Percentiles rank a stretch among this genome's conserved stretches.
Conservation (phyloP, 2,329 filamentous ascomycete genomes). For the Helicocarpus griseus region DNA sequence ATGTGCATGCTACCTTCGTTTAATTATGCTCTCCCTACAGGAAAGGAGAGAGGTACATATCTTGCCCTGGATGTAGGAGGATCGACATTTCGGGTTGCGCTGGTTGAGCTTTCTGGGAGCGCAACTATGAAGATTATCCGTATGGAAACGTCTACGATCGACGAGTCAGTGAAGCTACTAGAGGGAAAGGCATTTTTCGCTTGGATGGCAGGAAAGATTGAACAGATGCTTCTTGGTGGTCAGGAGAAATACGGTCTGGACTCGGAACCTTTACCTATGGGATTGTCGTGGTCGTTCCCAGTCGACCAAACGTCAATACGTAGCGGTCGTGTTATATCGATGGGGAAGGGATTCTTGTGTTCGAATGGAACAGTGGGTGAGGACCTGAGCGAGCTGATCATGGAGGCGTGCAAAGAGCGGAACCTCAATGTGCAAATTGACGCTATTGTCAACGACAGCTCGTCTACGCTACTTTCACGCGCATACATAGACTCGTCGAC, state of each 20-base stretch:
- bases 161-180: constrained; percentile 45
- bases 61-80: constrained; percentile 56
- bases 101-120: constrained; percentile 46
- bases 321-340: constrained; percentile 48
- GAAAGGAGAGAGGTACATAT: constrained; percentile 50
- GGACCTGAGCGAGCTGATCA: constrained; percentile 51
- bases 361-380: constrained; percentile 49
- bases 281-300: constrained; percentile 58
- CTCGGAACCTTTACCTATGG: constrained; percentile 42
- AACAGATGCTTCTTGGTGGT: constrained; percentile 40
- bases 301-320: constrained; percentile 54
- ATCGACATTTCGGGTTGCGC: constrained; percentile 55
- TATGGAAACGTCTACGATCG: constrained; percentile 47
- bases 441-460: constrained; percentile 56
- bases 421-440: constrained; percentile 49
- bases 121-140: constrained; percentile 45
- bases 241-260: constrained; percentile 31
- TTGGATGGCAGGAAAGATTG: constrained; percentile 55
- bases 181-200: constrained; percentile 52
- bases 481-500: constrained; percentile 53
- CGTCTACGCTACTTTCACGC: constrained; percentile 51
- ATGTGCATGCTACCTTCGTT: constrained; percentile 58
- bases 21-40: constrained; percentile 51
- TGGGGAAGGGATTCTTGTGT: constrained; percentile 57
- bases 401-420: constrained; percentile 45